A percentile compares a stretch with the other conserved stretches of the same genome.
Evolutionary conservation across 2,329 filamentous ascomycete genomes (phyloP).

Genomic region (Hypoxylon sp.): DNA sequence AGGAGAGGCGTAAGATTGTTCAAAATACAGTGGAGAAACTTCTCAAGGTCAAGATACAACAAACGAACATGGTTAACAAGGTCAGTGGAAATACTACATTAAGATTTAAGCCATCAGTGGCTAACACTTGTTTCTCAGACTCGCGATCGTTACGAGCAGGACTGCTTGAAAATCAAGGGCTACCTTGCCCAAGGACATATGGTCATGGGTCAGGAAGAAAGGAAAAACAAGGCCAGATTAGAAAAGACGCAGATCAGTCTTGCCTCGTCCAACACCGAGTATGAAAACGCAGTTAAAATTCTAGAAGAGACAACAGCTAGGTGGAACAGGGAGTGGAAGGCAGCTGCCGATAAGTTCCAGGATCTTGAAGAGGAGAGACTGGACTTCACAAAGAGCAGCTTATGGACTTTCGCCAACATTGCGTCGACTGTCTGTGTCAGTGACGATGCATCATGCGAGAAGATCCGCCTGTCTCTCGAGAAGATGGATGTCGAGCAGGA

Average conservation of each 20-base stretch:
- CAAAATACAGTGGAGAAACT: conserved; percentile 95
- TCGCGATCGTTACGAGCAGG: conserved; percentile 95
- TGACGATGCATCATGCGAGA: conserved; percentile 96
- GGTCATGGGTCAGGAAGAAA: conserved; percentile 99
- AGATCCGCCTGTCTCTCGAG: conserved; percentile 92
- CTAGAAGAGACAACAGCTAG: conserved; percentile 94
- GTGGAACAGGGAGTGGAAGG: conserved; percentile 99
- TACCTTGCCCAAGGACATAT: conserved; percentile 99
- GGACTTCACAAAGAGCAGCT: conserved; percentile 96
- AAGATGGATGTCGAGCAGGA: conserved; percentile 98
- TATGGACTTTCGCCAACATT: conserved; percentile 98
- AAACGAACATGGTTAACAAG: conserved; percentile 93
- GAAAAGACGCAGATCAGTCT: conserved; percentile 99
- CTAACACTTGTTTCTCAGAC: conserved; percentile 65
- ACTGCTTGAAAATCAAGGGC: conserved; percentile 97
- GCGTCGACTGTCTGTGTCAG: conserved; percentile 97
- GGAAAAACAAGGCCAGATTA: conserved; percentile 98
- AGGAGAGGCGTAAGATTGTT: conserved; percentile 96
- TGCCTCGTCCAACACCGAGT: conserved; percentile 90
- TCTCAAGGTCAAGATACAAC: conserved; percentile 91
- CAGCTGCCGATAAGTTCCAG: conserved; percentile 98
- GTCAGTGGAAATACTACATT: conserved; percentile 60
- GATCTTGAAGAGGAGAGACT: conserved; percentile 97
- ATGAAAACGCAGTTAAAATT: conserved; percentile 91
- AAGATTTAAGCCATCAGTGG: background rate